Evolutionary conservation across 768 basidiomycete genomes (phyloP), one percentile per base, ranked within the genome.

Genomic region (Lactarius pseudohatsudake): DNA sequence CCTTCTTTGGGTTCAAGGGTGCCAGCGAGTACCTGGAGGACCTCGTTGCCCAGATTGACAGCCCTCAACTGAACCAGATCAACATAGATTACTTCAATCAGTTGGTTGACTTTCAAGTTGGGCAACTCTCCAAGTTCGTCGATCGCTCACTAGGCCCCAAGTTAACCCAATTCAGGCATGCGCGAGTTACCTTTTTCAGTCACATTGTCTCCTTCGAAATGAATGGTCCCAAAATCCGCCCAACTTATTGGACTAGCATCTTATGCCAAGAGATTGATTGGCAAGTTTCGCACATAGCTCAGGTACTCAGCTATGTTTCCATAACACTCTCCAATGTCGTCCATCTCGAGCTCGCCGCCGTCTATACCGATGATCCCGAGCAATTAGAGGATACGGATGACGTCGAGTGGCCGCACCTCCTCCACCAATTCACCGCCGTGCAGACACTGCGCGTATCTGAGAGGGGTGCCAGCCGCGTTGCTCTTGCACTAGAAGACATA

Each of bases 171-270:
- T 13, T 15, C 4, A 50, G 4, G 4, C 47, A 50, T 26, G 22
- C 47, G 11, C 0, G 4, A 22, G 10, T 50, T 15, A 26, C 0
- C 3, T 11, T 50, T 26, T 22, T 0, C 20, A 1, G 20, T 3
- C 2, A 2, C 4, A 0, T 0, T 2, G 47, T 50, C 22, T 4
- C 22, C n/a, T 50, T 50, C 47, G 9, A 4, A 3, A 22, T 0
- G 4, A 5, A 5, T 5, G 5, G 0, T 30, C 30, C 3, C 30
- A 7, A 32, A 7, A 32, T 32, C 32, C 32, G 32, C 7, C 4
- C 32, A 32, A 7, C 32, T 8, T 32, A 32, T 32, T 2, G 20
- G 45, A n/a, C 9, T 22, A 0, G 3, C 10, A 22, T 50, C 47
- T 26, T 2, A 13, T 50, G 22, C 22, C 4, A 22, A 26, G 47